These are phyloP conservation scores for Cucumis melo DNA, from an alignment of 306 rosid genomes.

Conservation along the genomic window DNA sequence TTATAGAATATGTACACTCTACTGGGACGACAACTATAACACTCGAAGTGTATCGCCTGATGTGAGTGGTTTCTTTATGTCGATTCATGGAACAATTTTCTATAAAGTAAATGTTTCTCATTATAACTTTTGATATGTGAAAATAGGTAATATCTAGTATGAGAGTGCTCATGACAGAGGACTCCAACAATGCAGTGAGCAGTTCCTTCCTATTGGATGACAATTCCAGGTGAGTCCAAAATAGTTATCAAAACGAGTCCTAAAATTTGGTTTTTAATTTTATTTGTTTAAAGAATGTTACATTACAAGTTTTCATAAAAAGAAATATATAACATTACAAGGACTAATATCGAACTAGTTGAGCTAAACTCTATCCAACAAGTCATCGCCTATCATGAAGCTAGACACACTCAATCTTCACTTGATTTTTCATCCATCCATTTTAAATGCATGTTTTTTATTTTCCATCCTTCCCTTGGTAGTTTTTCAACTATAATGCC, in stretches of 20 bases:
- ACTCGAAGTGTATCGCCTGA: slow-evolving; percentile 93
- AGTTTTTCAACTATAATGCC: not conserved
- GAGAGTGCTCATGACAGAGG: slow-evolving; percentile 98
- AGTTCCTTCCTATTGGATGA: slow-evolving; percentile 98
- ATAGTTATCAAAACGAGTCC: no score
- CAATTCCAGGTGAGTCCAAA: slow-evolving; percentile 60
- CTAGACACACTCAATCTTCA: not conserved
- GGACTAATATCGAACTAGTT: no score
- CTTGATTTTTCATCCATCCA: not conserved
- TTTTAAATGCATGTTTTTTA: no score
- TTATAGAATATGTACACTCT: slow-evolving; percentile 91
- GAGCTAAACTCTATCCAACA: not conserved
- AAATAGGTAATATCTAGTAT: slow-evolving; percentile 85
- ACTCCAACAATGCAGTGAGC: slow-evolving; percentile 81
- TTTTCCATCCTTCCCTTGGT: not conserved
- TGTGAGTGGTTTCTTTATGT: slow-evolving; percentile 29
- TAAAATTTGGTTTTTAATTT: no score
- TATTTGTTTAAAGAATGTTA: no score
- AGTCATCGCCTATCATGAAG: not conserved
- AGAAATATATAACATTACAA: no score
- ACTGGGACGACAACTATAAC: slow-evolving; percentile 94
- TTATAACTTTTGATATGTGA: slow-evolving; percentile 9
- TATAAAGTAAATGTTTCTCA: slow-evolving; percentile 3
- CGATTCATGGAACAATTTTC: not conserved
- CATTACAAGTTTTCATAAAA: no score